Conservation (phyloP, 169 alveolate genomes). For the Cryptosporidium meleagridis region DNA sequence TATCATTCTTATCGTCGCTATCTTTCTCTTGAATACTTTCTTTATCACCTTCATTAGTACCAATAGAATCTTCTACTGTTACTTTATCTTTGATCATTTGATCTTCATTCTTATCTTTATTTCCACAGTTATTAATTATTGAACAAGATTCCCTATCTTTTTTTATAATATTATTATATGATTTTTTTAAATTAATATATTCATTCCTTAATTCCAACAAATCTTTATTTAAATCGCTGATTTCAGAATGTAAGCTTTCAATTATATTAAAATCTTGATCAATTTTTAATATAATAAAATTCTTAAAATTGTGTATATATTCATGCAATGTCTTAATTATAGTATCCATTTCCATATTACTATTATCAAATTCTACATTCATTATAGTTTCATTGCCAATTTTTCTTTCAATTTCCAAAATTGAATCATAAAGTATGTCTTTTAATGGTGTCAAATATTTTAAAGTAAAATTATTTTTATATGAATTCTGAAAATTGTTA, state of each 20-base stretch:
- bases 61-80: not conserved
- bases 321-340: constrained; percentile 47
- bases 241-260: constrained; percentile 44
- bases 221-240: constrained; percentile 13
- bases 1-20: not conserved
- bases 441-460: constrained; percentile 57
- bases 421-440: constrained; percentile 31
- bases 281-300: constrained; percentile 1
- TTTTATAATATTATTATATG: not conserved
- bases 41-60: not conserved
- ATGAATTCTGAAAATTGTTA: not conserved
- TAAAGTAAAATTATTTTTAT: constrained; percentile 24
- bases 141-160: not conserved
- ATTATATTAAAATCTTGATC: constrained; percentile 30
- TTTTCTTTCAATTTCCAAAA: constrained; percentile 11
- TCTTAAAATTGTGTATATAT: constrained; percentile 29
- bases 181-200: not conserved
- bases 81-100: not conserved
- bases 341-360: constrained; percentile 35
- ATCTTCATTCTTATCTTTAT: not conserved
- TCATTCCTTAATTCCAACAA: not conserved
- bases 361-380: constrained; percentile 28
- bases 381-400: not conserved
- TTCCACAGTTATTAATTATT: not conserved
- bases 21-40: not conserved